A percentile compares a stretch with the other conserved stretches of the same genome.
Conservation (phyloP, 2,329 filamentous ascomycete genomes). For the Ophiostoma montium region DNA sequence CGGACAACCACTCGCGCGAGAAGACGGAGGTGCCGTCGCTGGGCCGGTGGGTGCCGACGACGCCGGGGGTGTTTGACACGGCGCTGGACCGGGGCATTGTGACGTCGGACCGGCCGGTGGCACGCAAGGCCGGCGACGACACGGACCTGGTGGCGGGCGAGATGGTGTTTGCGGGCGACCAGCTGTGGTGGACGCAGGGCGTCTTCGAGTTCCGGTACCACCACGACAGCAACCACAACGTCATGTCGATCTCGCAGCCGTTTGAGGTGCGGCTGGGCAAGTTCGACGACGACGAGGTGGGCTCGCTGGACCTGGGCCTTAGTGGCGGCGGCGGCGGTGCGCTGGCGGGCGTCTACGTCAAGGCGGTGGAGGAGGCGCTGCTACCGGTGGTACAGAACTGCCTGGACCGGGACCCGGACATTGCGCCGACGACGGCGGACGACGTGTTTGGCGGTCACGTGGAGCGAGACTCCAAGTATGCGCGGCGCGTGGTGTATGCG, state of each 20-base stretch:
- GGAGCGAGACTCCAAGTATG: constrained; percentile 77
- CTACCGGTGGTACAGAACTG: constrained; percentile 81
- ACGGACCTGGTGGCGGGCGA: constrained; percentile 59
- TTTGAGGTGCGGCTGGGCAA: constrained; percentile 79
- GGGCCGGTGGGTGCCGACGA: constrained; percentile 79
- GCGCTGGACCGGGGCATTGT: constrained; percentile 64
- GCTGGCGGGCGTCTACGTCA: constrained; percentile 44
- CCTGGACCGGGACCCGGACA: constrained; percentile 79
- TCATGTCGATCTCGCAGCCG: constrained; percentile 85
- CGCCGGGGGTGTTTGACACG: constrained; percentile 61
- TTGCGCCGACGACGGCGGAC: constrained; percentile 65
- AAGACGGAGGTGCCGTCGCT: constrained; percentile 72
- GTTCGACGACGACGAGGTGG: constrained; percentile 62
- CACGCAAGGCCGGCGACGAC: constrained; percentile 21
- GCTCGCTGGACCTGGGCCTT: constrained; percentile 25
- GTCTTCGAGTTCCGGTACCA: constrained; percentile 97
- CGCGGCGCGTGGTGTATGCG: constrained; percentile 81
- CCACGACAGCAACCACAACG: constrained; percentile 80
- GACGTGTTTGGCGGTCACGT: constrained; percentile 77
- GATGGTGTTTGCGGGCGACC: constrained; percentile 79
- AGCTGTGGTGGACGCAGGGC: constrained; percentile 93
- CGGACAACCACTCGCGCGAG: constrained; percentile 79
- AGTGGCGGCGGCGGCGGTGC: neutral
- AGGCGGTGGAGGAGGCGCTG: constrained; percentile 60
- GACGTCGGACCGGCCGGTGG: constrained; percentile 47